A percentile compares a stretch with the other conserved stretches of the same genome.
These are phyloP conservation scores for Fraxinus platypoda DNA, from an alignment of 305 asterid genomes.

Conservation along the genomic window DNA sequence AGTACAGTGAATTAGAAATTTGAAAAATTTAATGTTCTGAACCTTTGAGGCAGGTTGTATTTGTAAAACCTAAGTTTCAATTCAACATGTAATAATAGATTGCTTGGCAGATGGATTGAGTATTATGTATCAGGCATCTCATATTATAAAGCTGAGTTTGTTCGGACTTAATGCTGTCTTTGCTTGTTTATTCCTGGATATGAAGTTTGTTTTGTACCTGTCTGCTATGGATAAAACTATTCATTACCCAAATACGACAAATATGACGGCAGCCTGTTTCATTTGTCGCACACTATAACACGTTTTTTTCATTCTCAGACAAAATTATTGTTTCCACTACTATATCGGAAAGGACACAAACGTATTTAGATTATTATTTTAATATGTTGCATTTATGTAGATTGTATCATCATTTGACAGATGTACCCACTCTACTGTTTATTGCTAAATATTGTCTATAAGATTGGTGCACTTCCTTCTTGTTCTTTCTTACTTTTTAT, in stretches of 20 bases:
- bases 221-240: background rate
- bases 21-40: background rate
- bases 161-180: background rate
- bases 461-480: background rate
- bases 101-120: background rate
- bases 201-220: slow-evolving; percentile 1
- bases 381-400: background rate
- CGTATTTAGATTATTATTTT: background rate
- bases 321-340: background rate
- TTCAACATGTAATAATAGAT: background rate
- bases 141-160: background rate
- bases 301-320: background rate
- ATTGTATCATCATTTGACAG: background rate
- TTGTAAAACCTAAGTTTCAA: background rate
- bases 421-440: background rate
- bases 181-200: background rate
- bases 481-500: background rate
- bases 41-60: background rate
- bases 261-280: background rate
- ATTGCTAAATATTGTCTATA: background rate
- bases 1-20: background rate
- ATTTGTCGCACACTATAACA: background rate
- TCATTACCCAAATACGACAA: background rate
- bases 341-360: background rate
- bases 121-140: background rate